Percentiles rank a stretch among this genome's conserved stretches.
Conservation (phyloP, 176 grass and related monocot species). For the Musa acuminata region DNA sequence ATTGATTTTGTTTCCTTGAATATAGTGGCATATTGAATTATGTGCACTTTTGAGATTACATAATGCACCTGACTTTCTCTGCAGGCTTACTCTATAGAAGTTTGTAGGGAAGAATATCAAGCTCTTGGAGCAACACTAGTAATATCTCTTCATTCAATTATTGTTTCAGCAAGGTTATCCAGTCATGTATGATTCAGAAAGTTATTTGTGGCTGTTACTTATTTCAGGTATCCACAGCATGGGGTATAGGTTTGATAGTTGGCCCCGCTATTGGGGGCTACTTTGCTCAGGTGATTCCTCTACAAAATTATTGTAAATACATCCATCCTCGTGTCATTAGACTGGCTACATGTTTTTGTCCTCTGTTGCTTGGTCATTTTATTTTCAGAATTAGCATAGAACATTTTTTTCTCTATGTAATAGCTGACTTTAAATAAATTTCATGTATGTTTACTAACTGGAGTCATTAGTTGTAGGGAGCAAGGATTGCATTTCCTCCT, state of each 20-base stretch:
- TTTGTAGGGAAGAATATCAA: slow-evolving; percentile 40
- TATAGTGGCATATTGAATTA: neutral
- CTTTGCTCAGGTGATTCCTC: slow-evolving; percentile 41
- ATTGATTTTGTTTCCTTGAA: neutral
- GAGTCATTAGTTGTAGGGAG: no score
- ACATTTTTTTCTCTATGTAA: neutral
- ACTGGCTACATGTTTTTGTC: neutral
- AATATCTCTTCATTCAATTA: slow-evolving; percentile 9
- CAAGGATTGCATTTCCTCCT: no score
- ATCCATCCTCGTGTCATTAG: neutral
- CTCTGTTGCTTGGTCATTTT: neutral
- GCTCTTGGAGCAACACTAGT: slow-evolving; percentile 46
- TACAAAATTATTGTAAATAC: neutral
- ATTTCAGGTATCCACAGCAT: slow-evolving; percentile 42
- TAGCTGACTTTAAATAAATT: no score
- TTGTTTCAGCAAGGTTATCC: neutral
- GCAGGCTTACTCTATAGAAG: slow-evolving; percentile 73
- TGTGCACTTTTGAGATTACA: neutral
- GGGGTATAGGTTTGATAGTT: slow-evolving; percentile 51
- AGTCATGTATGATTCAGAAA: neutral
- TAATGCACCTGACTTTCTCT: slow-evolving; percentile 4
- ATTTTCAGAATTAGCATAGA: neutral
- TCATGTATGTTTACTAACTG: no score
- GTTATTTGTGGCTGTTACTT: neutral
- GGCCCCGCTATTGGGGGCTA: slow-evolving; percentile 65